Evolutionary conservation across 2,329 filamentous ascomycete genomes (phyloP).

Genomic region (Fusarium heterosporum): DNA sequence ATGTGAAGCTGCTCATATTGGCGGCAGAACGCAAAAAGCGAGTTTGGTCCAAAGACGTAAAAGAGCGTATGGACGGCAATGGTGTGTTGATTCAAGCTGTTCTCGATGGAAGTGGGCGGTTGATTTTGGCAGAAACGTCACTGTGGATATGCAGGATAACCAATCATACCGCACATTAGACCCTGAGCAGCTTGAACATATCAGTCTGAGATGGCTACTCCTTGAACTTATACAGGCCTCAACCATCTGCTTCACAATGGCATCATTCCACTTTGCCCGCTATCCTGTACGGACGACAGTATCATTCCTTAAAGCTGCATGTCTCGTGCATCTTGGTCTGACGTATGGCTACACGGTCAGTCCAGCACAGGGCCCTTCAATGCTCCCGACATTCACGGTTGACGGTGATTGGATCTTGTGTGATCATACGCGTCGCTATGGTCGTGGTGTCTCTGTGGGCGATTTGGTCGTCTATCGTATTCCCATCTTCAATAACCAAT

Average conservation of each 20-base stretch:
- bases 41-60: neutral
- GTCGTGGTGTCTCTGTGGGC: slow-evolving; percentile 76
- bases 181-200: slow-evolving; percentile 17
- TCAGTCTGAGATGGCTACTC: slow-evolving; percentile 13
- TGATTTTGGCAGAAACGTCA: slow-evolving; percentile 46
- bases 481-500: slow-evolving; percentile 71
- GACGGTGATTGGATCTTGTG: slow-evolving; percentile 76
- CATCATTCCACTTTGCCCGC: slow-evolving; percentile 52
- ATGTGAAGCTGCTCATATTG: slow-evolving; percentile 55
- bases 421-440: slow-evolving; percentile 74
- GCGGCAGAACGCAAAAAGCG: neutral
- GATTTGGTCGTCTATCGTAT: slow-evolving; percentile 85
- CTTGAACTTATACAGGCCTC: neutral
- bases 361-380: slow-evolving; percentile 78
- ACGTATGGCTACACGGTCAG: slow-evolving; percentile 73
- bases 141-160: slow-evolving; percentile 23
- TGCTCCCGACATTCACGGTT: slow-evolving; percentile 85
- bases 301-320: slow-evolving; percentile 54
- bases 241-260: slow-evolving; percentile 29
- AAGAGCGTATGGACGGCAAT: slow-evolving; percentile 26
- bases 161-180: slow-evolving; percentile 28
- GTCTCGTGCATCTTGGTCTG: slow-evolving; percentile 58
- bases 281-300: slow-evolving; percentile 55
- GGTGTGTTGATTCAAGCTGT: slow-evolving; percentile 7
- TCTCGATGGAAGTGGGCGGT: slow-evolving; percentile 25